Base-by-base conservation (phyloP, 2,329 filamentous ascomycete genomes). In the Endothia cerciana region DNA sequence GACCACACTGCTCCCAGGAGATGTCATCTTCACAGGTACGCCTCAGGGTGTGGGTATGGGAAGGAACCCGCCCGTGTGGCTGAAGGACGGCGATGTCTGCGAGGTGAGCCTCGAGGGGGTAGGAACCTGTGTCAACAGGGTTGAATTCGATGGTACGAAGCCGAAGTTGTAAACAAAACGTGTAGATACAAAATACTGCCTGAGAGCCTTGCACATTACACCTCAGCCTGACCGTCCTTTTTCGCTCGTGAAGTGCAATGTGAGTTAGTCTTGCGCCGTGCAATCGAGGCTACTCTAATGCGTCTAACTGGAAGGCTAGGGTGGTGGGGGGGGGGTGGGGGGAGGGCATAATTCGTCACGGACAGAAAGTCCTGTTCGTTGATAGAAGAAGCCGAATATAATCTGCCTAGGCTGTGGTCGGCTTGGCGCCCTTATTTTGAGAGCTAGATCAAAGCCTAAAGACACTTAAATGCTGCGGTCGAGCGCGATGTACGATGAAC, bases 61-160 rank as follows among this genome's bases (percentile, higher is more conserved):
- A 17, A 83, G 85, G 60, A 88, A 84, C 64, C 89, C 89, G 3
- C 85, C 83, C 65, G 71, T 90, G 11, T 92, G 89, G 88, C 77
- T 92, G 65, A 87, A 89, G 75, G 83, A 92, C 74, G 88, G 89
- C 4, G 90, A 92, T 74, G 77, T 87, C 28, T 88, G 92, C 25
- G 87, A 91, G 73, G 89, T 92, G 60, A 82, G 81, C 7, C 80
- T 92, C 1, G 88, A 92, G 71, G 80, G 83, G 1, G 86, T 92
- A 7, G 90, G 90, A 30, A 84, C 82, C 17, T 88, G 83, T 70
- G 83, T 74, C 4, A 86, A 86, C 74, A 82, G 76, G 72, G 77
- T 85, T 28, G 80, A 82, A 69, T 82, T 82, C 71, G 71, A 43
- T 33, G 33, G 71, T 5, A 76, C 73, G 68, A 74, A 71, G 64